These are phyloP conservation scores for Scytalidium lignicola DNA, from an alignment of 2,329 filamentous ascomycete species.

Conservation along the genomic window DNA sequence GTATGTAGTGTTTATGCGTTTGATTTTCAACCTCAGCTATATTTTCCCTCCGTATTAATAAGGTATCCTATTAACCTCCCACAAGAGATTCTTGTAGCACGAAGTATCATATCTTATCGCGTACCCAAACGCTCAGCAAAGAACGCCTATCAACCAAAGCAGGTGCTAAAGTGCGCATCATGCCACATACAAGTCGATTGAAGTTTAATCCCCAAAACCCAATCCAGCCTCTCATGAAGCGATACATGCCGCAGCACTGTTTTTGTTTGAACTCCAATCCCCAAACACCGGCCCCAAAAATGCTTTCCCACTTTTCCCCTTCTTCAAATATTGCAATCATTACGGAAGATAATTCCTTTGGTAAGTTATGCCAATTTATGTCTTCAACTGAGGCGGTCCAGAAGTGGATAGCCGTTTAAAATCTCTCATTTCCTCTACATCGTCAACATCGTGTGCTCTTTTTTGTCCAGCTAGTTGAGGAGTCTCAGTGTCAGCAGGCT, in stretches of 20 bases:
- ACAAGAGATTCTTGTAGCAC: not conserved
- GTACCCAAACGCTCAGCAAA: not conserved
- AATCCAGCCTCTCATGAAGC: not conserved
- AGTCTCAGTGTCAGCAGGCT: slow-evolving; percentile 5
- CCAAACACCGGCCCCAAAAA: not conserved
- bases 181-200: not conserved
- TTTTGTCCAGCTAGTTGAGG: slow-evolving; percentile 17
- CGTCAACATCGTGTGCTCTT: slow-evolving; percentile 13
- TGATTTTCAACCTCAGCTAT: not conserved
- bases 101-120: not conserved
- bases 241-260: not conserved
- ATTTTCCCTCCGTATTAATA: not conserved
- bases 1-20: not conserved
- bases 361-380: slow-evolving; percentile 6
- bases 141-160: not conserved
- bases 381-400: slow-evolving; percentile 14
- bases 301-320: not conserved
- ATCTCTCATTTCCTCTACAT: slow-evolving; percentile 15
- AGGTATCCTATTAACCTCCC: not conserved
- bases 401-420: slow-evolving; percentile 17
- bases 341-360: not conserved
- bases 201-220: not conserved
- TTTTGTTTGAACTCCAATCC: slow-evolving; percentile 1
- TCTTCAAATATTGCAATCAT: not conserved
- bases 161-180: slow-evolving; percentile 1